Base-by-base conservation (phyloP, 257 asterid species). In the Nemophila menziesii region DNA sequence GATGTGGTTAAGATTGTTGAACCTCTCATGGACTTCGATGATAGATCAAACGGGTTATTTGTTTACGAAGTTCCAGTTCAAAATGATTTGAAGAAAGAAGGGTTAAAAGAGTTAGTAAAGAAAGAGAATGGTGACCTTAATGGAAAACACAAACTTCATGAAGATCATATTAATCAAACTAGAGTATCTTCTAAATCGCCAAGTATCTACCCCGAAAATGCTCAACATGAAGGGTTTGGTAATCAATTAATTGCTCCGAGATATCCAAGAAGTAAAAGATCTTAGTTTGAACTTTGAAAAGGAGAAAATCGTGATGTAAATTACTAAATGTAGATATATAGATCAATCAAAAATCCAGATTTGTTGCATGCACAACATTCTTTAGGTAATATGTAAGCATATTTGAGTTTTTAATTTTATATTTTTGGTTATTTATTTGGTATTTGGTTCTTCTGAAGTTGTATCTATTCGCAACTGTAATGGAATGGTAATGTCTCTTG, bases 51-150 rank as follows among this genome's bases (percentile, higher is more conserved):
- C 0, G 92, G 82, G 24, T 77, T 93, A 5, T 87, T 83, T 14
- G 86, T 83, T 29, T 87, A 69, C 39, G 75, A 73, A 0, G 85
- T 72, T 36, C 73, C 84, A 20, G 17, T 22, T 1, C 62, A 55
- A 4, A 20, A 19, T 19, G 57, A 58, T 22, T 36, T 36, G 26
- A 22, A 58, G 36, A 47, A 27, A 20, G 39, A 33, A 16, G 5
- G 17, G 2, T 24, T 16, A 20, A 46, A 39, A 33, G 64, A 51
- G 10, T 16, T n/a, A 3, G 19, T 1, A 56, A 60, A 56, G 60
- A 59, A 43, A 67, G 48, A 53, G 47, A 54, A 16, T 22, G 46
- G 39, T 0, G 65, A 49, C 43, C 23, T 61, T 55, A 86, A 4
- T 56, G 73, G 20, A 11, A 57, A 57, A 15, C 74, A 60, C 47